phyloP scores from a whole-genome alignment of 2,329 filamentous ascomycete genomes.

The Xylaria sp. region DNA sequence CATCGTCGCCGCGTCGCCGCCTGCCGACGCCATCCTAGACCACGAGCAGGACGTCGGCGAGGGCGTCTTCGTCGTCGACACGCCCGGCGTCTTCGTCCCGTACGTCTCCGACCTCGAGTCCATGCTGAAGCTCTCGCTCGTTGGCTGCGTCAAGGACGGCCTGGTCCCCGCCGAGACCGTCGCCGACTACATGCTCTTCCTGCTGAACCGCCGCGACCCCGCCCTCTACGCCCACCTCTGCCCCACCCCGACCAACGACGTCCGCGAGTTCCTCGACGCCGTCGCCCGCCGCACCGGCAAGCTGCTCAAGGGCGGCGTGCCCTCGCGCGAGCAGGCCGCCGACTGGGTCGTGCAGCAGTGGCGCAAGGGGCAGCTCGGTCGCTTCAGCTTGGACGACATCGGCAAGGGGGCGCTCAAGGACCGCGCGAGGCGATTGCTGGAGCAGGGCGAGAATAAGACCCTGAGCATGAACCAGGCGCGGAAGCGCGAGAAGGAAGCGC shows the following conservation, averaged over 20 bases:
- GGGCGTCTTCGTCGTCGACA: constrained; percentile 86
- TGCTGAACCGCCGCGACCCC: constrained; percentile 73
- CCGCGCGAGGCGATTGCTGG: constrained; percentile 17
- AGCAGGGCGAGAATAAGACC: constrained; percentile 54
- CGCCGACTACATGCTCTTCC: constrained; percentile 89
- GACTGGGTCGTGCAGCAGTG: constrained; percentile 82
- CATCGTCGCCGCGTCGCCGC: constrained; percentile 54
- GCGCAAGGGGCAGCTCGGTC: constrained; percentile 76
- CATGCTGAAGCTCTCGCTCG: constrained; percentile 95
- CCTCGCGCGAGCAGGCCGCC: constrained; percentile 74
- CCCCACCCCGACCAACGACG: constrained; percentile 77
- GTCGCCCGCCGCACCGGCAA: constrained; percentile 79
- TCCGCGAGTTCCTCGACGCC: constrained; percentile 71
- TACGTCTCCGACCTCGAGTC: constrained; percentile 83
- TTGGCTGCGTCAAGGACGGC: constrained; percentile 88
- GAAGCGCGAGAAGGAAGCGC: constrained; percentile 67
- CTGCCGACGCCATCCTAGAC: not conserved
- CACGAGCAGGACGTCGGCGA: constrained; percentile 48
- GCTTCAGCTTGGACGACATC: constrained; percentile 80
- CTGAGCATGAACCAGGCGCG: constrained; percentile 72
- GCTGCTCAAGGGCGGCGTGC: constrained; percentile 72
- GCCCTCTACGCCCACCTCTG: constrained; percentile 65
- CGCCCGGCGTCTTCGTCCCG: constrained; percentile 92
- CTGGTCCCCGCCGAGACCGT: constrained; percentile 78
- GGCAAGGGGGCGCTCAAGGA: constrained; percentile 39